Conservation (phyloP, 495 filamentous ascomycete species). For the Aspergillus nidulans region DNA sequence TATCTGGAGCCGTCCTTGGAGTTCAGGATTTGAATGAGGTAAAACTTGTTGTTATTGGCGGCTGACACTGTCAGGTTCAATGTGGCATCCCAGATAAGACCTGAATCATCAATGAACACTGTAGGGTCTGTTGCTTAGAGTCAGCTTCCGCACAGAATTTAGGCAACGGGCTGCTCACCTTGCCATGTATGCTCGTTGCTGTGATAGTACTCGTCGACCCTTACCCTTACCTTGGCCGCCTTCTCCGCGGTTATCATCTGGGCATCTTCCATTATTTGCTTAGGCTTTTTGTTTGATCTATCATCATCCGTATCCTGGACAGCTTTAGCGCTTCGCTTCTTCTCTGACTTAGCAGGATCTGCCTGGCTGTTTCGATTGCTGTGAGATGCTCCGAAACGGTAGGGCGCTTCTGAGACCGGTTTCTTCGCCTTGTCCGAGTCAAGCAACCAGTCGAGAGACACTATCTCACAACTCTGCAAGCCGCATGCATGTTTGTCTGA, state of each 20-base stretch:
- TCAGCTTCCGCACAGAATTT: background rate
- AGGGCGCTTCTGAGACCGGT: conserved; percentile 40
- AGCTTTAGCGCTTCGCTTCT: conserved; percentile 13
- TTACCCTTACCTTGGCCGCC: conserved; percentile 36
- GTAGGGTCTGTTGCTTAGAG: background rate
- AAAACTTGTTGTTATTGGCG: conserved; percentile 71
- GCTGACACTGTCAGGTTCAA: conserved; percentile 47
- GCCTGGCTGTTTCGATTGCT: background rate
- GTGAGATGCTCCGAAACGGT: conserved; percentile 21
- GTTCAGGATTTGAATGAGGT: conserved; percentile 52
- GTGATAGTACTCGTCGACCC: conserved; percentile 48
- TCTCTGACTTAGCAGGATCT: conserved; percentile 10
- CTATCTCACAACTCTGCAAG: conserved; percentile 47
- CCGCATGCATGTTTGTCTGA: conserved; percentile 49
- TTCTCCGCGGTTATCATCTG: conserved; percentile 37
- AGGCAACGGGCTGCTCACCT: background rate
- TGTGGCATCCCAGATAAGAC: conserved; percentile 59
- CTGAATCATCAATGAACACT: conserved; percentile 61
- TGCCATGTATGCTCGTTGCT: conserved; percentile 5
- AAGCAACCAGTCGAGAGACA: conserved; percentile 59
- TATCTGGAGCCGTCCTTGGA: conserved; percentile 26
- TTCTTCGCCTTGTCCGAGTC: conserved; percentile 42
- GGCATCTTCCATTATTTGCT: conserved; percentile 39
- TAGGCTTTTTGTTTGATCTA: conserved; percentile 16
- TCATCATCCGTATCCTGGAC: conserved; percentile 18